phyloP scores from a whole-genome alignment of 129 eudicot species.

The Smallanthus sonchifolius region DNA sequence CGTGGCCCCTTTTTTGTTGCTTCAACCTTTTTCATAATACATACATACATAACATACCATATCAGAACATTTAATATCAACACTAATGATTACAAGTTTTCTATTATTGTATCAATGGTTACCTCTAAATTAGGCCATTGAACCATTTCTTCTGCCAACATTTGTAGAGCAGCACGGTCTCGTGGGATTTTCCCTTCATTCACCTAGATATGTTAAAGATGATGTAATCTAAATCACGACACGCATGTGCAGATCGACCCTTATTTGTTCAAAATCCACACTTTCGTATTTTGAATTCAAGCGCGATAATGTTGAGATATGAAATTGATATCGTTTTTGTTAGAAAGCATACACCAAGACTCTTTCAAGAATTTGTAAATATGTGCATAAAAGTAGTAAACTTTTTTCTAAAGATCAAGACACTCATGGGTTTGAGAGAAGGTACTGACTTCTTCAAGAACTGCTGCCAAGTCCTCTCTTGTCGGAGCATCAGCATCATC shows the following conservation, averaged over 20 bases:
- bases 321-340: background rate
- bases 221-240: background rate
- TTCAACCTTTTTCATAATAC: conserved; percentile 51
- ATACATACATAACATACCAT: conserved; percentile 2
- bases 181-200: conserved; percentile 82
- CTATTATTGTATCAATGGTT: background rate
- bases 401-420: background rate
- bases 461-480: conserved; percentile 79
- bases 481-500: conserved; percentile 85
- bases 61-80: background rate
- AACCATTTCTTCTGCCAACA: conserved; percentile 87
- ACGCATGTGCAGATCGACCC: background rate
- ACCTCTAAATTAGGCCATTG: conserved; percentile 99
- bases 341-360: background rate
- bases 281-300: background rate
- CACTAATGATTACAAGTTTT: background rate
- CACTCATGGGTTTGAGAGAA: conserved; percentile 1
- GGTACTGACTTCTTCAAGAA: conserved; percentile 66
- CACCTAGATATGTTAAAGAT: conserved; percentile 34
- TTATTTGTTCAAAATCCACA: background rate
- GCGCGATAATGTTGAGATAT: background rate
- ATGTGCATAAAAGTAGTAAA: background rate
- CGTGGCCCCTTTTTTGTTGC: conserved; percentile 40
- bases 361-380: background rate
- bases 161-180: conserved; percentile 59